phyloP scores from a whole-genome alignment of 2,329 filamentous ascomycete species.

The Trichophaea hybrida region DNA sequence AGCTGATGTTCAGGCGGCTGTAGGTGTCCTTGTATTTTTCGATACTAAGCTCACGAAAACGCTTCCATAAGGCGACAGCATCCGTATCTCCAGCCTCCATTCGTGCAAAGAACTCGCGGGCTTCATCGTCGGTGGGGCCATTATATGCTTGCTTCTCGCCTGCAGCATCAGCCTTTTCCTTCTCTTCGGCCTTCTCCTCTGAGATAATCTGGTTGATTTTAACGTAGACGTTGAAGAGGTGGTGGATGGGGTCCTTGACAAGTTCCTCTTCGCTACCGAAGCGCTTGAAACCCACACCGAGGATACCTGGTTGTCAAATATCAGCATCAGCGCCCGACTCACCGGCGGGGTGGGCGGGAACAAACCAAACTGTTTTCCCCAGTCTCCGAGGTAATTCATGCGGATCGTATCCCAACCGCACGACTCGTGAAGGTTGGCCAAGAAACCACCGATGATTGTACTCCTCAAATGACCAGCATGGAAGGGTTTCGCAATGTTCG shows the following conservation, averaged over 20 bases:
- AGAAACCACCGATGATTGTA: slow-evolving; percentile 61
- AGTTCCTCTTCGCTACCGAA: slow-evolving; percentile 62
- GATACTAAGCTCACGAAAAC: slow-evolving; percentile 54
- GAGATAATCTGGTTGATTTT: slow-evolving; percentile 51
- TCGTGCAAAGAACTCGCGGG: slow-evolving; percentile 55
- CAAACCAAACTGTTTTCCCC: slow-evolving; percentile 54
- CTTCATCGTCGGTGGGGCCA: slow-evolving; percentile 51
- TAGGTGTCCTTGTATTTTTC: slow-evolving; percentile 53
- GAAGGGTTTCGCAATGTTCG: slow-evolving; percentile 76
- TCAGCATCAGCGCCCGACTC: neutral
- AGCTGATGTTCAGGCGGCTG: slow-evolving; percentile 54
- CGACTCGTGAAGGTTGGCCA: slow-evolving; percentile 52
- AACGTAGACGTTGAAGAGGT: slow-evolving; percentile 70
- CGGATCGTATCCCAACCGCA: slow-evolving; percentile 57
- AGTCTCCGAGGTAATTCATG: slow-evolving; percentile 66
- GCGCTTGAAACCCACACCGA: slow-evolving; percentile 59
- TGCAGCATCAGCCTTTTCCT: slow-evolving; percentile 37
- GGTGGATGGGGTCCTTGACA: slow-evolving; percentile 59
- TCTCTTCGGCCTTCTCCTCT: slow-evolving; percentile 52
- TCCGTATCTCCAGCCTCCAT: slow-evolving; percentile 51
- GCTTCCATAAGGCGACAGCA: slow-evolving; percentile 48
- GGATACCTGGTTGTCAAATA: slow-evolving; percentile 36
- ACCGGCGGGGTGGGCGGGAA: neutral
- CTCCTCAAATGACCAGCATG: slow-evolving; percentile 60
- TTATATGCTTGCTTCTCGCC: slow-evolving; percentile 34